phyloP scores from a whole-genome alignment of 306 rosid genomes.

The Dicorynia guianensis region DNA sequence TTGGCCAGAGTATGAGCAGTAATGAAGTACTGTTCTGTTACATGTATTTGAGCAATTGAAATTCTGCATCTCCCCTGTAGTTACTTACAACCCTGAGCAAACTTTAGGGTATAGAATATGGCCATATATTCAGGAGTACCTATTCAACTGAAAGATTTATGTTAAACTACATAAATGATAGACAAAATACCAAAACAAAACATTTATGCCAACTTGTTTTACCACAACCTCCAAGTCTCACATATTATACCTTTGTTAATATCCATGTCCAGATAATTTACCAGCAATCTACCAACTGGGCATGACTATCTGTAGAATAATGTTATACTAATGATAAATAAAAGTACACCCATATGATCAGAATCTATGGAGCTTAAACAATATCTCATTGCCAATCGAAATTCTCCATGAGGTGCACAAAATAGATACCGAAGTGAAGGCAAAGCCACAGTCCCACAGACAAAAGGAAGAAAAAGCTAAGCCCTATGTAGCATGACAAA shows the following conservation, averaged over 20 bases:
- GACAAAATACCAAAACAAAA: background rate
- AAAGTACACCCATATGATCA: background rate
- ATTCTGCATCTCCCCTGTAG: background rate
- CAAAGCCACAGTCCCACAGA: background rate
- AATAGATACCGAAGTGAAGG: background rate
- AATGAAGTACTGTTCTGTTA: background rate
- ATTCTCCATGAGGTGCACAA: no score
- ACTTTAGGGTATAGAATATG: background rate
- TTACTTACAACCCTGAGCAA: background rate
- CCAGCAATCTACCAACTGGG: background rate
- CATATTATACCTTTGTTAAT: background rate
- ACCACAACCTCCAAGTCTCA: background rate
- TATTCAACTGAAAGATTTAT: background rate
- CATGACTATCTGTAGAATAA: background rate
- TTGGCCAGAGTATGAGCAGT: background rate
- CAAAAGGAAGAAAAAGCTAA: background rate
- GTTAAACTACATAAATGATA: background rate
- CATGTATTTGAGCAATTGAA: background rate
- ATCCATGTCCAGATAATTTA: background rate
- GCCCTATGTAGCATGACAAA: no score
- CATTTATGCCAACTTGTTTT: background rate
- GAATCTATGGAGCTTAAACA: background rate
- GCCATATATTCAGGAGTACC: background rate
- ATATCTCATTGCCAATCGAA: background rate
- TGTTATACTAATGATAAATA: background rate